phyloP scores from a whole-genome alignment of 1,284 basidiomycete genomes.

The Caloboletus inedulis region DNA sequence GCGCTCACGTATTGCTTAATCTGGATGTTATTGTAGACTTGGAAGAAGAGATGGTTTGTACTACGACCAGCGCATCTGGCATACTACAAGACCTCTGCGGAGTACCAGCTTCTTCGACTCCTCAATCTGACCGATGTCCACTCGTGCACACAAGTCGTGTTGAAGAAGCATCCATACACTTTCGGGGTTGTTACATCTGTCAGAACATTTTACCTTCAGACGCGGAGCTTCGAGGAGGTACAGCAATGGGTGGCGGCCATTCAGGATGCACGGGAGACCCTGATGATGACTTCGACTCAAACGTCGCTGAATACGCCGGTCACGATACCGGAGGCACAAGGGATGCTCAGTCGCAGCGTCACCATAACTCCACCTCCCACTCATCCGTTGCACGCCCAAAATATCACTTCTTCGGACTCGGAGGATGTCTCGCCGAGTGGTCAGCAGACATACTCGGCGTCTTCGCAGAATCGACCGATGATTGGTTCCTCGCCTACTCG shows the following conservation, averaged over 20 bases:
- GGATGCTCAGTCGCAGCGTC: constrained; percentile 27
- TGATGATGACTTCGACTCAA: constrained; percentile 59
- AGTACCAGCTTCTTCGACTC: constrained; percentile 89
- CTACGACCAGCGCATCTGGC: constrained; percentile 88
- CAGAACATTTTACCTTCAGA: constrained; percentile 93
- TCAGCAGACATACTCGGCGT: constrained; percentile 36
- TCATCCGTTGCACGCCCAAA: constrained; percentile 33
- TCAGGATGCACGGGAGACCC: constrained; percentile 69
- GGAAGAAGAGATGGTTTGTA: constrained; percentile 99
- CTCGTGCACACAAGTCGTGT: constrained; percentile 81
- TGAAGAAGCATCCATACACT: constrained; percentile 88
- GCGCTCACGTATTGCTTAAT: constrained; percentile 11
- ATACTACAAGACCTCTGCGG: constrained; percentile 94
- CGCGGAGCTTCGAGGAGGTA: constrained; percentile 68
- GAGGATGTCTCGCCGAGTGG: constrained; percentile 58
- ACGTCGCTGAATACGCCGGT: constrained; percentile 46
- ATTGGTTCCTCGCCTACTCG: constrained; percentile 42
- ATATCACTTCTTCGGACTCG: constrained; percentile 71
- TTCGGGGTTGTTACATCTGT: constrained; percentile 92
- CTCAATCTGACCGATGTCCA: constrained; percentile 90
- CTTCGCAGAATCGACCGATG: constrained; percentile 41
- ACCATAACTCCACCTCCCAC: constrained; percentile 47
- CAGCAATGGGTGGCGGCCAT: constrained; percentile 84
- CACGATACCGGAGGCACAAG: constrained; percentile 47
- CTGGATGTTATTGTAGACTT: constrained; percentile 57